Base-by-base conservation (phyloP, 352 stramenopile genomes). In the Pythium rhizo-oryzae region DNA sequence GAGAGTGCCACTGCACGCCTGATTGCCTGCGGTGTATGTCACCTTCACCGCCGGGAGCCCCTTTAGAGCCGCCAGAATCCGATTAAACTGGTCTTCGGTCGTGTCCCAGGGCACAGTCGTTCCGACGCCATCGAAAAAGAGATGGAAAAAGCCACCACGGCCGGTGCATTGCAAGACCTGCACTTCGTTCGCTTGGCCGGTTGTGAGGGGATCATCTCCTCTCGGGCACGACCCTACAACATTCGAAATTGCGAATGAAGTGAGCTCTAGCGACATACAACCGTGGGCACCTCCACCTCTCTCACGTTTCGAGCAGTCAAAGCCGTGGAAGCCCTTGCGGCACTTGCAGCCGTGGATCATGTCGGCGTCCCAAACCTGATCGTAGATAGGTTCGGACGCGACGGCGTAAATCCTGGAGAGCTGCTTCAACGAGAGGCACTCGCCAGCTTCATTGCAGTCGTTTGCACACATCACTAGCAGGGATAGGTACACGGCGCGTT, bases 291-390 rank as follows among this genome's bases (percentile, higher is more conserved):
- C 9, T 47, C 2, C 9, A 4, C 8, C 1, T 11, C 12, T 19
- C 70, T 43, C 58, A 68, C 85, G 66, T 50, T 84, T 75, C 0
- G 84, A 92, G 81, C 92, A 98, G 66, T 98, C 92, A 62, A 85
- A 94, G 37, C 83, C 91, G 30, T 84, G 74, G 21, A 75, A 93
- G 1, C 90, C 92, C 39, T 80, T 80, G 19, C 93, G 84, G 66
- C 94, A 98, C 18, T 89, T 75, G 73, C 94, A 98, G 1, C 91
- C 92, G 55, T 90, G 91, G 19, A 97, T 89, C 82, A 89, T 90
- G 9, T 90, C 72, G 1, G 82, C 82, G 33, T 94, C 86, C 84
- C 84, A 94, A 0, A 72, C 57, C 1, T 47, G 59, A 0, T 85
- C 73, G 51, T 94, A 93, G 0, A 87, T 66, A 1, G 74, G 68